These are phyloP conservation scores for Taxawa tesnikishii DNA, from an alignment of 2,329 filamentous ascomycete genomes.

Conservation along the genomic window DNA sequence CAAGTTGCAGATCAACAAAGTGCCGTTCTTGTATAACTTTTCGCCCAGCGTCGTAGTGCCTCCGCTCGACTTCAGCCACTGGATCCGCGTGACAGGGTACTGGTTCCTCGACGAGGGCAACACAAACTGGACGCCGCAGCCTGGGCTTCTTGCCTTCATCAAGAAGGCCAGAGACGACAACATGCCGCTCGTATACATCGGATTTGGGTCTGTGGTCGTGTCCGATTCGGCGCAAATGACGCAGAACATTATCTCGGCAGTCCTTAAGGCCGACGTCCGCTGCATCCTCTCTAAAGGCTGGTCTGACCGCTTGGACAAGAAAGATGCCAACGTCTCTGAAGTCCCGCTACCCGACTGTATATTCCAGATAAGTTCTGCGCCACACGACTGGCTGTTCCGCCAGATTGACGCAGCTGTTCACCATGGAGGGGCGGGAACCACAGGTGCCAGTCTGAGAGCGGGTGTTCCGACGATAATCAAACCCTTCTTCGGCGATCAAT, in stretches of 20 bases:
- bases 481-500: conserved; percentile 96
- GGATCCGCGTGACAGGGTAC: conserved; percentile 94
- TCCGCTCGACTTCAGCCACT: conserved; percentile 90
- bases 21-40: conserved; percentile 98
- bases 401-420: conserved; percentile 92
- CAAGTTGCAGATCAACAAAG: conserved; percentile 90
- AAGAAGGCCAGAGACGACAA: conserved; percentile 63
- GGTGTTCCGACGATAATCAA: conserved; percentile 90
- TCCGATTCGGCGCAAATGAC: conserved; percentile 81
- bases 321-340: conserved; percentile 44
- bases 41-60: conserved; percentile 88
- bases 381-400: conserved; percentile 91
- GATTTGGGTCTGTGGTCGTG: conserved; percentile 93
- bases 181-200: conserved; percentile 93
- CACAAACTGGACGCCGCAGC: conserved; percentile 57
- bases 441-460: conserved; percentile 79
- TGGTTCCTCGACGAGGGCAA: conserved; percentile 81
- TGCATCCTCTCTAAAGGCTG: conserved; percentile 95
- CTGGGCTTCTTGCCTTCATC: conserved; percentile 71
- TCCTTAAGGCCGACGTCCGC: conserved; percentile 80
- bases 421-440: conserved; percentile 90
- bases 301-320: conserved; percentile 68
- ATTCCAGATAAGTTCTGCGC: conserved; percentile 75
- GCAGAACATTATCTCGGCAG: conserved; percentile 82
- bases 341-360: conserved; percentile 69